These are phyloP conservation scores for Lasiosphaeris hirsuta DNA, from an alignment of 495 filamentous ascomycete species.

Conservation along the genomic window DNA sequence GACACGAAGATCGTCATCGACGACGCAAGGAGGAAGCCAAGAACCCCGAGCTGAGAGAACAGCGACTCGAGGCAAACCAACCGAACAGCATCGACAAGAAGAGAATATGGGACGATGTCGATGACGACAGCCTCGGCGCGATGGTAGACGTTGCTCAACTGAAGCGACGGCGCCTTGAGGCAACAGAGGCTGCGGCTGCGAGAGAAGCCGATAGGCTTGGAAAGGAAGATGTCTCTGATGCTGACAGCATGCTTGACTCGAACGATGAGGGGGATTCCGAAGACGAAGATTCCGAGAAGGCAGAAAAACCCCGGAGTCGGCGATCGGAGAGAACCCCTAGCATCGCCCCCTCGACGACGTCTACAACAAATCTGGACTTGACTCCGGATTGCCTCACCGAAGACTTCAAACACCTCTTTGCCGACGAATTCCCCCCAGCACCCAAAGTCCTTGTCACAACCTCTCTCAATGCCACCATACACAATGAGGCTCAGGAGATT, in stretches of 20 bases:
- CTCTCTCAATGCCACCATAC: constrained; percentile 75
- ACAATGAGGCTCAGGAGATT: constrained; percentile 74
- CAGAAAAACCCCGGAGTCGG: constrained; percentile 41
- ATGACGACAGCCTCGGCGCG: constrained; percentile 69
- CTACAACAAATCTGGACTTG: constrained; percentile 63
- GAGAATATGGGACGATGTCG: constrained; percentile 89
- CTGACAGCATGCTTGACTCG: constrained; percentile 70
- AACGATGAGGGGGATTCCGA: constrained; percentile 46
- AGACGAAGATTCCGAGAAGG: constrained; percentile 38
- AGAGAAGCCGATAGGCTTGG: constrained; percentile 45
- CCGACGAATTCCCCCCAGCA: constrained; percentile 53
- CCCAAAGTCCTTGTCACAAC: constrained; percentile 90
- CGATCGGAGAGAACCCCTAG: constrained; percentile 51
- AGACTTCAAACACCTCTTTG: constrained; percentile 82
- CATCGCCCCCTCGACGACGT: constrained; percentile 59
- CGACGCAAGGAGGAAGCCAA: constrained; percentile 80
- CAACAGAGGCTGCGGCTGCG: constrained; percentile 52
- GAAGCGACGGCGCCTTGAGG: constrained; percentile 66
- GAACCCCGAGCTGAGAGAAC: constrained; percentile 69
- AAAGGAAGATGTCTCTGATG: constrained; percentile 60
- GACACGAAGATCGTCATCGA: constrained; percentile 71
- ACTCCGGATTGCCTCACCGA: constrained; percentile 64
- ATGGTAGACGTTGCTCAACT: constrained; percentile 75
- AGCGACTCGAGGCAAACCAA: constrained; percentile 71
- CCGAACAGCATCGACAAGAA: constrained; percentile 85